phyloP scores from a whole-genome alignment of 2,329 filamentous ascomycete species.

The Cordyceps tenuipes region DNA sequence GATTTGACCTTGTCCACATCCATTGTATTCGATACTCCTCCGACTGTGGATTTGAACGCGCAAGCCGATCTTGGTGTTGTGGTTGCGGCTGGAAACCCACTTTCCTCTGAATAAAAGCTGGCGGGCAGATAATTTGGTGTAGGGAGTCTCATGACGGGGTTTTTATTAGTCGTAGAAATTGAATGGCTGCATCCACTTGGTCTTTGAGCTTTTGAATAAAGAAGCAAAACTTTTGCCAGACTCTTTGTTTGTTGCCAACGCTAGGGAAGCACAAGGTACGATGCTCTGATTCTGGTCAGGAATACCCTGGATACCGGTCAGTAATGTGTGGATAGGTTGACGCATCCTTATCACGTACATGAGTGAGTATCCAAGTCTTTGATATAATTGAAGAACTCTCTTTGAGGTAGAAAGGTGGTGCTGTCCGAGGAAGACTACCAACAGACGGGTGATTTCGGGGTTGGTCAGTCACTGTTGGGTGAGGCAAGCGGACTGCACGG shows the following conservation, averaged over 20 bases:
- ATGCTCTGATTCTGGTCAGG: too few species aligned
- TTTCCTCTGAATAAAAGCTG: not conserved
- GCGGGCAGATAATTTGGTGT: not conserved
- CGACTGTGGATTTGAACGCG: not conserved
- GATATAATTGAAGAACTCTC: not conserved
- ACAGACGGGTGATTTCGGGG: not conserved
- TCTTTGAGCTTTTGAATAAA: too few species aligned
- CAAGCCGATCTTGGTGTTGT: not conserved
- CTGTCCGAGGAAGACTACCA: not conserved
- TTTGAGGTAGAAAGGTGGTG: not conserved
- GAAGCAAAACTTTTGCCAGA: not conserved
- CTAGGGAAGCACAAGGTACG: not conserved
- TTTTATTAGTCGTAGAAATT: not conserved
- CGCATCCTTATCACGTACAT: not conserved
- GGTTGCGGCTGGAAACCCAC: not conserved
- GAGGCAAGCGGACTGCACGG: not conserved
- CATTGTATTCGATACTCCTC: not conserved
- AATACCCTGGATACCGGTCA: not conserved
- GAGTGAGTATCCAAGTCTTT: not conserved
- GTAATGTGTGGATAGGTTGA: not conserved
- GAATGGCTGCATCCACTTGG: not conserved
- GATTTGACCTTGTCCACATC: not conserved
- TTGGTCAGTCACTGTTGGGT: not conserved
- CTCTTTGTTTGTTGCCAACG: not conserved
- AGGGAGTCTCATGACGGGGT: conserved; percentile 1